Percentiles rank a stretch among this genome's conserved stretches.
Conservation (phyloP, 768 basidiomycete species). For the Tulasnella sp. region DNA sequence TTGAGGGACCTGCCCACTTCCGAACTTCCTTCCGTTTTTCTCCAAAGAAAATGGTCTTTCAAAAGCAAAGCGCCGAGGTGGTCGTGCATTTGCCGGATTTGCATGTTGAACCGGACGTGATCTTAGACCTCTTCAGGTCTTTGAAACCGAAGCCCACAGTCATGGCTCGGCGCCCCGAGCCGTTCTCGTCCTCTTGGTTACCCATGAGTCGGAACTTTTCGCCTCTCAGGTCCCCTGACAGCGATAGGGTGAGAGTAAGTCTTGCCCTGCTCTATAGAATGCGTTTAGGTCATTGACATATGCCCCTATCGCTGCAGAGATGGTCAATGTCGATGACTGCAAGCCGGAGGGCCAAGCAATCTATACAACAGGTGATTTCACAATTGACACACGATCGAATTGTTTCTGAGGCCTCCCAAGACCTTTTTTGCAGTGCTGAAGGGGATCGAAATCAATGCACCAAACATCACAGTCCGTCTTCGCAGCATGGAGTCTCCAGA, state of each 20-base stretch:
- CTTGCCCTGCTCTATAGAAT: background rate
- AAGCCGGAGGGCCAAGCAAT: background rate
- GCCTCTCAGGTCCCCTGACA: constrained; percentile 4
- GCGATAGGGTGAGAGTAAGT: background rate
- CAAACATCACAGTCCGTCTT: constrained; percentile 24
- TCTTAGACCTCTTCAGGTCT: constrained; percentile 25
- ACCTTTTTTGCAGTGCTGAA: constrained; percentile 39
- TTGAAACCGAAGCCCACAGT: background rate
- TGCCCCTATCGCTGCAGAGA: background rate
- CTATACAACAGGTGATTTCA: background rate
- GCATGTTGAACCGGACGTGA: constrained; percentile 38
- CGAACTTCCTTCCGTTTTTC: constrained; percentile 44
- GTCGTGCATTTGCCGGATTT: constrained; percentile 39
- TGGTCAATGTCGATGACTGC: background rate
- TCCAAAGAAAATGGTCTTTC: constrained; percentile 44
- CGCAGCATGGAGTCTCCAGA: background rate
- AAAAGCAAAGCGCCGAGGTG: constrained; percentile 42
- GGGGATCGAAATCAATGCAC: constrained; percentile 34
- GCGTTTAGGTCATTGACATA: background rate
- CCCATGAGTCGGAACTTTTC: constrained; percentile 7
- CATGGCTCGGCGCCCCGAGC: background rate
- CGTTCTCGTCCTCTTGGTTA: background rate
- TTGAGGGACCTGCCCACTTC: constrained; percentile 38
- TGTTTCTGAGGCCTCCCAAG: constrained; percentile 25
- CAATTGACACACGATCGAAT: too few relatives aligned